Evolutionary conservation across 331 rosid genomes (phyloP), one percentile per base, ranked within the genome.

Genomic region (Telfairia occidentalis): DNA sequence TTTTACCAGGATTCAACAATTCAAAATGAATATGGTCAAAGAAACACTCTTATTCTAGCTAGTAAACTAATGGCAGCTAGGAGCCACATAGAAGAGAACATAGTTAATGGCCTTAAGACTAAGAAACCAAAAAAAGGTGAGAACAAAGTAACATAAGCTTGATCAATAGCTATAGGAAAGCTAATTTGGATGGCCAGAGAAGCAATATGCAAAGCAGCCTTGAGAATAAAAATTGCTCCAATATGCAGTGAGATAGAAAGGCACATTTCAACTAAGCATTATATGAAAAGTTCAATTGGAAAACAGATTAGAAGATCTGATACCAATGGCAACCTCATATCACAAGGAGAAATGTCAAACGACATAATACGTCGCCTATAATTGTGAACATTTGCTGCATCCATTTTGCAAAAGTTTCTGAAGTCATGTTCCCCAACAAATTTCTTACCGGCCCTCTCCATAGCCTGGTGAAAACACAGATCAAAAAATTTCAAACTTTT

Each of bases 391-490:
- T 91, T 94, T 63, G 81, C 85, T 35, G 98, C 98, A 83, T 94
- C 97, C 98, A 94, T 94, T 85, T 94, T 94, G 78, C 98, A 94
- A 71, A 94, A 94, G 81, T 94, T 94, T 81, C 96, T 83, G 79
- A 89, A 94, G 89, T 94, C 97, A 71, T 91, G 96, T 84, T 91
- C 97, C 16, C 97, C 98, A 29, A 87, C 38, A 69, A 91, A 80
- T 80, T 89, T 94, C 76, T 65, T 78, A 52, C 92, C 90, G 46
- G 95, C 96, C 40, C 57, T 87, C 84, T 86, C 95, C 96, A 94
- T 88, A n/a, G 89, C 90, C 98, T 94, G 84, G 77, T 79, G 76
- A 76, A 84, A 78, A 69, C 76, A 32, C 63, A 72, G 65, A 69
- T 52, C 57, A 34, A 2, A 46, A 46, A 19, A 15, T 61, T 60